A percentile compares a stretch with the other conserved stretches of the same genome.
These are phyloP conservation scores for Phytophthora megakarya DNA, from an alignment of 352 stramenopile species.

Conservation along the genomic window DNA sequence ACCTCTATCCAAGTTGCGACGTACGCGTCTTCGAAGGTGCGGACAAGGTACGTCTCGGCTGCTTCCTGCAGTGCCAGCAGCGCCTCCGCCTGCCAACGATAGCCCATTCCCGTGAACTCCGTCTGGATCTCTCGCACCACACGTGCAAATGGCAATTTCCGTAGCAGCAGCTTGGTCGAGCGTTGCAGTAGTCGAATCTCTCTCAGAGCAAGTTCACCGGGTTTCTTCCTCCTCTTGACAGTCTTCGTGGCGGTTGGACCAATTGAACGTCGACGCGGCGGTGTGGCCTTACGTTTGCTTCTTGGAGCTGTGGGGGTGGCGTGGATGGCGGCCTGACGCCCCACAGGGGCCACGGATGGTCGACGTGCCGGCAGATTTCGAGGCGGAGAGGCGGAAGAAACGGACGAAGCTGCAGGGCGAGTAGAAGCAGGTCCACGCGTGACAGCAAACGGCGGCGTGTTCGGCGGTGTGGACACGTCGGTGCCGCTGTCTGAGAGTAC, in stretches of 20 bases:
- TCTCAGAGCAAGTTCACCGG: conserved; percentile 85
- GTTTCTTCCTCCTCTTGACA: conserved; percentile 57
- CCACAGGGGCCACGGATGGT: conserved; percentile 39
- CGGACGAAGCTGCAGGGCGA: conserved; percentile 13
- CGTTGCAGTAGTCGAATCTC: conserved; percentile 97
- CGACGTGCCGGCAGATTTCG: conserved; percentile 33
- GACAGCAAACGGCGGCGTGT: conserved; percentile 29
- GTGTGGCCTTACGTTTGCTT: conserved; percentile 40
- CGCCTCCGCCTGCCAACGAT: conserved; percentile 92
- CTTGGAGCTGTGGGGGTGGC: conserved; percentile 40
- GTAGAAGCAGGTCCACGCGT: conserved; percentile 10
- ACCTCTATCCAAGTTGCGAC: conserved; percentile 18
- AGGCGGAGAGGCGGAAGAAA: conserved; percentile 35
- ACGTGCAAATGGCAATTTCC: conserved; percentile 96
- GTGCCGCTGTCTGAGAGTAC: conserved; percentile 41
- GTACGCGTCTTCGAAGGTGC: conserved; percentile 95
- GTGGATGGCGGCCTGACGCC: conserved; percentile 47
- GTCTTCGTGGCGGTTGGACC: conserved; percentile 22
- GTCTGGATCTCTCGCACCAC: conserved; percentile 95
- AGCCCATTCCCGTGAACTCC: conserved; percentile 77
- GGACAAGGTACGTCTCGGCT: conserved; percentile 94
- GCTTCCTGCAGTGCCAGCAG: conserved; percentile 94
- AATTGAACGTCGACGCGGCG: conserved; percentile 25
- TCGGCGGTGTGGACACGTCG: conserved; percentile 32
- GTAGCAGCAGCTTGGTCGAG: conserved; percentile 95